These are phyloP conservation scores for Smithsoniella earleae DNA, from an alignment of 163 green algal genomes.

Conservation along the genomic window DNA sequence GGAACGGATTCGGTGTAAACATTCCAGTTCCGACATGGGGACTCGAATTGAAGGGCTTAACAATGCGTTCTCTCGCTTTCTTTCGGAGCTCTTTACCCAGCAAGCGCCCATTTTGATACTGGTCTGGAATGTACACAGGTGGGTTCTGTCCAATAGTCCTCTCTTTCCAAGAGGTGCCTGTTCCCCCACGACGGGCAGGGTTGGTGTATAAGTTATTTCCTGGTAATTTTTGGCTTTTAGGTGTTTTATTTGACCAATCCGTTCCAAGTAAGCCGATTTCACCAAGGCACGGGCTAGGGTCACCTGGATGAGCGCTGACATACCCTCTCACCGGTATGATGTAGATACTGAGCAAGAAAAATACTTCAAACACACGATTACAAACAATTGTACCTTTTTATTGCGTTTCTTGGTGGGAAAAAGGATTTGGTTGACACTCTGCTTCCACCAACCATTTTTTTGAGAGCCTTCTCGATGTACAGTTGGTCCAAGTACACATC, in stretches of 20 bases:
- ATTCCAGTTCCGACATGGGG: conserved; percentile 6
- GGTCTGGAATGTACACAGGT: conserved; percentile 27
- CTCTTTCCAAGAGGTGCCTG: conserved; percentile 2
- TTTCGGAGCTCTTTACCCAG: conserved; percentile 20
- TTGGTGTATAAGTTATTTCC: conserved; percentile 30
- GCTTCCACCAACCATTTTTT: neutral
- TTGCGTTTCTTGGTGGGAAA: conserved; percentile 2
- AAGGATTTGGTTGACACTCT: neutral
- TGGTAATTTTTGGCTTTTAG: neutral
- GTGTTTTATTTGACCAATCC: conserved; percentile 19
- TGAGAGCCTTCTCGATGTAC: conserved; percentile 2
- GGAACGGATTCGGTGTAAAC: conserved; percentile 20
- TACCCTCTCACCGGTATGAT: neutral
- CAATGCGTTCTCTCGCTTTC: neutral
- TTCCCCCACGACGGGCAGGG: neutral
- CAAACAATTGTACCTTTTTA: conserved; percentile 12
- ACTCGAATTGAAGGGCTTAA: conserved; percentile 10
- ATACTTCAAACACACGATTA: neutral
- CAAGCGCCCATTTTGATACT: neutral
- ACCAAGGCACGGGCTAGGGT: neutral
- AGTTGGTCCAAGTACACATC: conserved; percentile 25
- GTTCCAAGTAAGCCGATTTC: neutral
- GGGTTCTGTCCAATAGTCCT: conserved; percentile 18
- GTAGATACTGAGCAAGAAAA: neutral
- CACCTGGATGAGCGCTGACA: conserved; percentile 3